Evolutionary conservation across 2,329 filamentous ascomycete genomes (phyloP), one percentile per base, ranked within the genome.

Genomic region (Plectosphaerella sp.): DNA sequence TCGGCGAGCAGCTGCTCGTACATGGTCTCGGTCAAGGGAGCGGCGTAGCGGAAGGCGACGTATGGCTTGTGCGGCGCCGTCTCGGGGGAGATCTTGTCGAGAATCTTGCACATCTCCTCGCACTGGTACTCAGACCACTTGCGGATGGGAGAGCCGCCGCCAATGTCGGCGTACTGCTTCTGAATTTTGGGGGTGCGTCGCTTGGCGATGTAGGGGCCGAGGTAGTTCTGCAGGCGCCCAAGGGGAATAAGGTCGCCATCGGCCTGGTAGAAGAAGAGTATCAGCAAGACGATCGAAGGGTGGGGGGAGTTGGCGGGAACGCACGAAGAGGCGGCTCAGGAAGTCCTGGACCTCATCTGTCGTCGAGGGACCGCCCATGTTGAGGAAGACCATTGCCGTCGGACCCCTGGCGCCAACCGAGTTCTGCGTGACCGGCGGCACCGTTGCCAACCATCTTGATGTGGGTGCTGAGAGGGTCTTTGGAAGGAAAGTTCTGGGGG

Each of bases 61-160:
- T 99, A 99, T 9, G 94, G 94, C 69, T 94, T 97, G 68, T 99
- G 94, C 6, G 94, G 94, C 4, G 94, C 94, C 1, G 92, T 96
- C 66, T 96, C 88, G 6, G 94, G 94, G 2, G 88, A 95, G 55
- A 91, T 88, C 61, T 87, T 82, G 77, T 99, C 94, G 49, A 99
- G 79, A 49, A 97, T 82, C 77, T 96, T 97, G 82, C 94, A 99
- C 91, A 97, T 97, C 72, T 97, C 92, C 54, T 80, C 79, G 54
- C 85, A 91, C 70, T 99, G 94, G 65, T 94, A 86, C 71, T 99
- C 94, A 22, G 92, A 96, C 95, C 95, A 99, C 70, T 95, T 95
- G 60, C 93, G 86, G 67, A 99, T 99, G 2, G 94, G 94, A 18
- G 92, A 97, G n/a, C 94, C 94, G 56, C 94, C 94, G 54, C 94